phyloP scores from a whole-genome alignment of 208 protist species.

The Leishmania lainsoni region DNA sequence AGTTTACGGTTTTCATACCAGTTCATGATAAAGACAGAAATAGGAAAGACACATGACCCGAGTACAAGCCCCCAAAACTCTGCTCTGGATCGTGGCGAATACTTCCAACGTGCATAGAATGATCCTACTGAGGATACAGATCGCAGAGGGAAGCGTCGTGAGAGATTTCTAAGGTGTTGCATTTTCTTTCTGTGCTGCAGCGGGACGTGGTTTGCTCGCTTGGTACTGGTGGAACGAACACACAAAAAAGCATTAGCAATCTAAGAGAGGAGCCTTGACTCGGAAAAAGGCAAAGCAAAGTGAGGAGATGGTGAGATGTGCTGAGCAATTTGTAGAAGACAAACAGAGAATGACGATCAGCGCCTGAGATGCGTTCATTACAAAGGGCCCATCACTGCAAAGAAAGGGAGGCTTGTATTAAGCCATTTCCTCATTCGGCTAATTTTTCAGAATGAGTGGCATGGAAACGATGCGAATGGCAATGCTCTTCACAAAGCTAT shows the following conservation, averaged over 20 bases:
- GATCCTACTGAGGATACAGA: slow-evolving; percentile 9
- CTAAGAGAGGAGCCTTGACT: not conserved
- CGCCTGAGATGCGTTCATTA: not conserved
- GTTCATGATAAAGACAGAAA: slow-evolving; percentile 46
- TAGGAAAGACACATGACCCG: slow-evolving; percentile 62
- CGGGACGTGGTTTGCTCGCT: not conserved
- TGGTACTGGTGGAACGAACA: not conserved
- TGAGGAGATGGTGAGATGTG: not conserved
- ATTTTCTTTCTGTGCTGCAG: not conserved
- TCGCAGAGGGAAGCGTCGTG: slow-evolving; percentile 6
- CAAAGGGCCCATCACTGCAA: not conserved
- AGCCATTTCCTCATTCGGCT: not conserved
- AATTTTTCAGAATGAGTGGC: not conserved
- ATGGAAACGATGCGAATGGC: not conserved
- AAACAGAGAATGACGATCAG: not conserved
- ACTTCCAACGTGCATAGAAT: slow-evolving; percentile 22
- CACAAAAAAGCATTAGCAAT: not conserved
- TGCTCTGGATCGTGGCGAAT: slow-evolving; percentile 55
- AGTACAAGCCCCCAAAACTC: slow-evolving; percentile 64
- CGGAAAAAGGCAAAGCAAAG: not conserved
- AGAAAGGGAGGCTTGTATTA: not conserved
- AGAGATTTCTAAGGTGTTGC: not conserved
- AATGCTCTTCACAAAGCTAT: not conserved
- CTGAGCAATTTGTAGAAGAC: not conserved
- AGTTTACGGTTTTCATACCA: slow-evolving; percentile 54